Evolutionary conservation across 108 stramenopile species (phyloP).

Genomic region (Nitzschia sp.): DNA sequence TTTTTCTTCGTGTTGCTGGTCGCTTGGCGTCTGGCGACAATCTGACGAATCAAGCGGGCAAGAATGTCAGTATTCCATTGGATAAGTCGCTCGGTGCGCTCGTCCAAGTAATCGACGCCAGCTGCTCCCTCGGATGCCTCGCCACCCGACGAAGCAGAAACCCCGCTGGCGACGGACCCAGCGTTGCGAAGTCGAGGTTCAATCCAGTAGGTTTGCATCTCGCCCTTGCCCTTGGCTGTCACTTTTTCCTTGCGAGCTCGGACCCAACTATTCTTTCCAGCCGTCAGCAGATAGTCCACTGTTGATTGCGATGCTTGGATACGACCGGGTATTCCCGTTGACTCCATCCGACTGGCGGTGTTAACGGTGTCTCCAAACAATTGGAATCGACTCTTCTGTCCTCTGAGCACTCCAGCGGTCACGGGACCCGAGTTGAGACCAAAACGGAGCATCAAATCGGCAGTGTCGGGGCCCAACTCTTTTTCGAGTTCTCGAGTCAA

Average conservation of each 20-base stretch:
- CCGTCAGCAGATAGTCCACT: constrained; percentile 43
- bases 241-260: constrained; percentile 33
- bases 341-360: constrained; percentile 49
- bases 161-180: background rate
- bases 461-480: constrained; percentile 3
- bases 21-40: constrained; percentile 19
- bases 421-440: constrained; percentile 44
- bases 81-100: constrained; percentile 4
- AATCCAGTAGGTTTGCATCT: constrained; percentile 56
- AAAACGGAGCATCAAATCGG: constrained; percentile 25
- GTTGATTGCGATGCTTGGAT: constrained; percentile 50
- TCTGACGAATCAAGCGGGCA: constrained; percentile 1
- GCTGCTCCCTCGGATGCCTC: background rate
- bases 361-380: constrained; percentile 37
- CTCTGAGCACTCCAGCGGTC: constrained; percentile 12
- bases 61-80: constrained; percentile 27
- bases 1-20: background rate
- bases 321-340: constrained; percentile 25
- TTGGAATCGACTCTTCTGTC: constrained; percentile 17
- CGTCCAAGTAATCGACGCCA: background rate
- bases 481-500: background rate
- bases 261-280: constrained; percentile 28
- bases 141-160: background rate
- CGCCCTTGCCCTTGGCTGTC: constrained; percentile 58
- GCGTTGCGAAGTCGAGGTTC: background rate